Evolutionary conservation across 805 yeast species (phyloP).

Genomic region (Lipomyces spencermartinsiae): DNA sequence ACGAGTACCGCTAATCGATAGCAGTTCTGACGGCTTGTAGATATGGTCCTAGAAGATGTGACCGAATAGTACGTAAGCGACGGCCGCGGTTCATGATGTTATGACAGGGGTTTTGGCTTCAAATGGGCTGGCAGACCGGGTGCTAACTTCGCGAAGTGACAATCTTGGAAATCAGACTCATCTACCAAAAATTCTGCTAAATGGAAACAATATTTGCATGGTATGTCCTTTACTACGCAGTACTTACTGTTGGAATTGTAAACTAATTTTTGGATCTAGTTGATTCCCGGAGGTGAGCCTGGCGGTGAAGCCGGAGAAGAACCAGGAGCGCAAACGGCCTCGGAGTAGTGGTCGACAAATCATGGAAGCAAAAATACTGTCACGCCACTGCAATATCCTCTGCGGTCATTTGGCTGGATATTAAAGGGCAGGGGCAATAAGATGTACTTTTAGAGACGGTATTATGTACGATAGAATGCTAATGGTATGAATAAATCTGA

Average conservation of each 20-base stretch:
- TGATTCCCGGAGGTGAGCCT: conserved; percentile 39
- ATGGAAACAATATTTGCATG: conserved; percentile 51
- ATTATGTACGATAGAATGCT: no score
- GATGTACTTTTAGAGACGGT: no score
- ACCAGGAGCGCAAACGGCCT: no score
- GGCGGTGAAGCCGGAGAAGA: conserved; percentile 18
- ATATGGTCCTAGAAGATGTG: conserved; percentile 84
- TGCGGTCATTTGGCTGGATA: background rate
- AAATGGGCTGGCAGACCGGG: conserved; percentile 14
- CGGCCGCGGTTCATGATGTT: conserved; percentile 2
- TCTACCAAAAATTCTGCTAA: conserved; percentile 50
- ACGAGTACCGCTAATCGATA: background rate
- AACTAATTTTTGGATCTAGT: conserved; percentile 13
- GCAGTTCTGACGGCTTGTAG: conserved; percentile 25
- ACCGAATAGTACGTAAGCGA: conserved; percentile 55
- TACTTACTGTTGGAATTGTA: no score
- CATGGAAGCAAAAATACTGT: background rate
- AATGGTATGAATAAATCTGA: no score
- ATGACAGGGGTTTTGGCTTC: background rate
- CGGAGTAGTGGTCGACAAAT: background rate
- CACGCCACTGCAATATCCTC: background rate
- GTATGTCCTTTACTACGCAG: conserved; percentile 33
- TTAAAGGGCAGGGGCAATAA: background rate
- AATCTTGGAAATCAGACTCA: conserved; percentile 54
- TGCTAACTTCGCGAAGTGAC: conserved; percentile 43